Evolutionary conservation across 2,329 filamentous ascomycete genomes (phyloP), one percentile per base, ranked within the genome.

Genomic region (Fusarium xyrophilum): DNA sequence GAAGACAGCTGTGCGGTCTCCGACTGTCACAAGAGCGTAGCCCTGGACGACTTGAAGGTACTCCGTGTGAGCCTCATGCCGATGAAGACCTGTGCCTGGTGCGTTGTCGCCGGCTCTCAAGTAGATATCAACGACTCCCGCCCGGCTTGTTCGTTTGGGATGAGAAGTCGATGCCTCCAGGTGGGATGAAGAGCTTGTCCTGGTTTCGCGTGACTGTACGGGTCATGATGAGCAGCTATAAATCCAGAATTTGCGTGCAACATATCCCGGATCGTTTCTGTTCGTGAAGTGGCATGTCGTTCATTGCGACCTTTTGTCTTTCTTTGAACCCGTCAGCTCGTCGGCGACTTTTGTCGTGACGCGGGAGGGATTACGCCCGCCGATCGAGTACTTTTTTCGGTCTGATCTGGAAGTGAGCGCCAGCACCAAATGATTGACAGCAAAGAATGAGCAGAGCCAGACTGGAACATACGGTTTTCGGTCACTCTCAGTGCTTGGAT

Each of bases 11-110:
- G 65, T 72, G 39, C 32, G 48, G 19, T 72, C 52, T 39, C 64
- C 70, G 14, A 73, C 39, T 17, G 68, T 72, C 14, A 73, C 56
- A 11, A 71, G 56, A 9, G 70, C 68, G 36, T 72, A 70, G 28
- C 70, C 67, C 40, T 65, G 57, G 6, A 67, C 25, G 32, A 72
- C 56, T 48, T 73, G 40, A 2, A 73, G 30, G 40, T 72, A 65
- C 38, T 73, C 67, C 14, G 63, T 65, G 21, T 65, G 61, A 27
- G 44, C 56, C 25, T 70, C 64, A 11, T 70, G 67, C 68, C 68
- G 70, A 38, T 70, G 68, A 3, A 70, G 67, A 13, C 67, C 67
- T 23, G 65, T 69, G 15, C 55, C 50, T 6, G 56, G 56, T 7
- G 63, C 61, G 7, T 44, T 39, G 4, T 65, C 63, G 6, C 58